phyloP scores from a whole-genome alignment of 352 stramenopile species.

The Hyaloperonospora arabidopsidis region DNA sequence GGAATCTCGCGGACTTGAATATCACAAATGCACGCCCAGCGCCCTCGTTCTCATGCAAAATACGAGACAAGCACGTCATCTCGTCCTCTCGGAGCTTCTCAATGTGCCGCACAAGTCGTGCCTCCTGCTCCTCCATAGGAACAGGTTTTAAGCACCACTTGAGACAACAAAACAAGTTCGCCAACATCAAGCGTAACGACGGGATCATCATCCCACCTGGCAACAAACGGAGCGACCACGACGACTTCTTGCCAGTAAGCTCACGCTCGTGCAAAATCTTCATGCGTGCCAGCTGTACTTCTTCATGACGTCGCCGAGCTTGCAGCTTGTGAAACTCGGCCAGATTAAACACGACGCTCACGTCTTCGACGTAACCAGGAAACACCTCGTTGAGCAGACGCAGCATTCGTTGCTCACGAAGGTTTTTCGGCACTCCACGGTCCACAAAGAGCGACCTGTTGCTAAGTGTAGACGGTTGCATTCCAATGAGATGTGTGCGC shows the following conservation, averaged over 20 bases:
- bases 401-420: constrained; percentile 68
- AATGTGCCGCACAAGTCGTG: constrained; percentile 35
- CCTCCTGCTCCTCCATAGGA: constrained; percentile 39
- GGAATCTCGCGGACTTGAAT: constrained; percentile 65
- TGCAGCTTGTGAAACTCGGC: constrained; percentile 63
- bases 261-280: constrained; percentile 43
- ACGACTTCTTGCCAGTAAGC: constrained; percentile 32
- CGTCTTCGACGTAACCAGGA: constrained; percentile 70
- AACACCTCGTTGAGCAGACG: constrained; percentile 79
- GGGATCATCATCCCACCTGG: constrained; percentile 68
- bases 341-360: constrained; percentile 77
- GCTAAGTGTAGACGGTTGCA: constrained; percentile 71
- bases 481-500: constrained; percentile 61
- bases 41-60: constrained; percentile 62
- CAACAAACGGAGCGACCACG: constrained; percentile 59
- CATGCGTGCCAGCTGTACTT: constrained; percentile 51
- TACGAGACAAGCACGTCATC: constrained; percentile 39
- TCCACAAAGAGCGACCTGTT: constrained; percentile 75
- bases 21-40: constrained; percentile 74
- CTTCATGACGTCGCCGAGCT: constrained; percentile 36
- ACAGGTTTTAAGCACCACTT: constrained; percentile 35
- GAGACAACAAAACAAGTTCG: constrained; percentile 39
- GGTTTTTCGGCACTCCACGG: constrained; percentile 59
- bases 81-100: constrained; percentile 52
- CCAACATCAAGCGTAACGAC: constrained; percentile 40